Evolutionary conservation across 179 eudicot genomes (phyloP), one percentile per base, ranked within the genome.

Genomic region (Silene coronaria): DNA sequence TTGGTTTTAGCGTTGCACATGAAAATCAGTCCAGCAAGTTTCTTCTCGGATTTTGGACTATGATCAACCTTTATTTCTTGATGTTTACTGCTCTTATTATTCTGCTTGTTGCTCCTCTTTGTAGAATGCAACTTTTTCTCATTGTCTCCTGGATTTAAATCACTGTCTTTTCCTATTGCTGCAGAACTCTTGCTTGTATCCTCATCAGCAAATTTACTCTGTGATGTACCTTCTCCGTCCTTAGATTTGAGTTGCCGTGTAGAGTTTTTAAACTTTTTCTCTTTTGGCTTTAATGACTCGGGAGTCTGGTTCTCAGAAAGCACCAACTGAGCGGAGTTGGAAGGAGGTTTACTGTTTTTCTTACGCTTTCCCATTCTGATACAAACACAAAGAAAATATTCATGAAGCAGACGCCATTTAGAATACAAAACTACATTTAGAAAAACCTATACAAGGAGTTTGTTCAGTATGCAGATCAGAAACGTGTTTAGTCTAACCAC

Each of bases 1-100:
- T 90, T 90, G 26, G 92, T 91, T 81, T 82, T 91, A 36, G 80
- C 32, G 81, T 75, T 91, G 83, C 96, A 91, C 91, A 87, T 87
- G 81, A 91, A 89, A 67, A 84, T 86, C 76, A 89, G n/a, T 73
- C 90, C 93, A 69, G 90, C 91, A 57, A 81, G 76, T 17, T 76
- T 78, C 72, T 75, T 58, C 36, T 74, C 77, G 62, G 74, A 42
- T 59, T 81, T 66, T 53, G 67, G 74, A 79, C 59, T 73, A 74
- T 53, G 74, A 55, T 63, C 76, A 70, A 36, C 77, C 34, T 32
- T 75, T 36, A 65, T 76, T 79, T 76, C 81, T 76, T 64, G 72
- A 59, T 19, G 61, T 71, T 45, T 70, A 34, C 38, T 77, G 53
- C 74, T 69, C 34, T 21, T 27, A 36, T 42, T 69, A 13, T 61